Percentiles rank a stretch among this genome's conserved stretches.
Evolutionary conservation across 208 protist species (phyloP).

Genomic region (Leishmania tarentolae): DNA sequence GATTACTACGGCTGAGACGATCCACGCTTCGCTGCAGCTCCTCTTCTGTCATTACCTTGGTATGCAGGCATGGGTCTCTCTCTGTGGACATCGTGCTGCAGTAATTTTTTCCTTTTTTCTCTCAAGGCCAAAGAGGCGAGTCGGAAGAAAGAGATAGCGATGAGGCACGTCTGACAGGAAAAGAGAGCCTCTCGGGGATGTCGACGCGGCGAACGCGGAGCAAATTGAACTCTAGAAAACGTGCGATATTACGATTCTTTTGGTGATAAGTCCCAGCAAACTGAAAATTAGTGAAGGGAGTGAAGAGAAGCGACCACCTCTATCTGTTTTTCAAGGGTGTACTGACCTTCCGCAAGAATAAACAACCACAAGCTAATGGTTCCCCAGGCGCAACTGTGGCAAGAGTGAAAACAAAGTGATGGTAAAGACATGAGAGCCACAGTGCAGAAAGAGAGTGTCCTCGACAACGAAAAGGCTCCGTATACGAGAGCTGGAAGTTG

Average conservation of each 20-base stretch:
- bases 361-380: not conserved
- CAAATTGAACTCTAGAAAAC: not conserved
- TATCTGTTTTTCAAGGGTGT: not conserved
- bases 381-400: not conserved
- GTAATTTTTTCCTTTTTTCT: not conserved
- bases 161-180: not conserved
- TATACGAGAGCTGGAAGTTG: not conserved
- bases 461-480: not conserved
- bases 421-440: not conserved
- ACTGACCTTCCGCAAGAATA: not conserved
- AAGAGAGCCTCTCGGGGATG: too few species aligned
- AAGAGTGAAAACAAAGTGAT: too few species aligned
- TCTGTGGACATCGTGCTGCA: slow-evolving; percentile 17
- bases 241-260: not conserved
- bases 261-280: not conserved
- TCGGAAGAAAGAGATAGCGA: not conserved
- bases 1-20: slow-evolving; percentile 51
- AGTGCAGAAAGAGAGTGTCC: not conserved
- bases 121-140: not conserved
- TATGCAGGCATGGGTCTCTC: slow-evolving; percentile 11
- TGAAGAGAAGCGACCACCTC: not conserved
- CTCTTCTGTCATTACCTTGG: slow-evolving; percentile 50
- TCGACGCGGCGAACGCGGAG: not conserved
- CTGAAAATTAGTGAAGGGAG: not conserved
- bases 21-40: slow-evolving; percentile 76